Evolutionary conservation across 73 alveolate species (phyloP), one percentile per base, ranked within the genome.

Genomic region (Breviolum minutum): DNA sequence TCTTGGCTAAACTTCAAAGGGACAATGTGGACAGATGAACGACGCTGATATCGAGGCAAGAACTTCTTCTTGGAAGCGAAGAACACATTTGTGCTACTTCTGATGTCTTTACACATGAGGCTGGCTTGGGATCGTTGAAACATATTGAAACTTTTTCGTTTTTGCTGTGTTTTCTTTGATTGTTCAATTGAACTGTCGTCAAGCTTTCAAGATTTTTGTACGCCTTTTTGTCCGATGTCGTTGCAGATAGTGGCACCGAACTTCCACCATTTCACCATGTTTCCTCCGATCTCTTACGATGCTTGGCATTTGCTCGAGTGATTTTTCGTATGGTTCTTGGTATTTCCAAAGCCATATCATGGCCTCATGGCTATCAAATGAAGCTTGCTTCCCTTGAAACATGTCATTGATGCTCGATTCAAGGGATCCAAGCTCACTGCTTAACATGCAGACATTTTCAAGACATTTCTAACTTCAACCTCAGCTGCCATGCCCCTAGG

Each of bases 71-170:
- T 63, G 97, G 97, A 62, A 90, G 97, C 97, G 76, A 60, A 32
- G 97, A 90, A 32, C 97, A 90, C 83, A 90, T 90, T 29, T 90
- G 62, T 26, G 97, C 97, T 63, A 90, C 97, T 32, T 90, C 97
- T 11, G 97, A 90, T 63, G 97, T 90, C 73, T 90, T 40, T 22
- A 54, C 97, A 14, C 97, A 90, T 32, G 97, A 90, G 97, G 97
- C 87, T 11, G 69, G 29, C 14, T 60, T 7, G 81, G 54, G 54
- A 40, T 40, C 54, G 3, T 40, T 40, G 54, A 40, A 40, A 40
- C 54, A 40, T 68, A 77, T 26, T 27, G 63, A 62, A 30, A 17
- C 60, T 62, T 0, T 27, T 77, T 8, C n/a, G 29, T 29, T 48
- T 11, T 20, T 32, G 29, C 70, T 1, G 20, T 7, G 69, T 32